Conservation (phyloP, 768 basidiomycete species). For the Vararia minispora region DNA sequence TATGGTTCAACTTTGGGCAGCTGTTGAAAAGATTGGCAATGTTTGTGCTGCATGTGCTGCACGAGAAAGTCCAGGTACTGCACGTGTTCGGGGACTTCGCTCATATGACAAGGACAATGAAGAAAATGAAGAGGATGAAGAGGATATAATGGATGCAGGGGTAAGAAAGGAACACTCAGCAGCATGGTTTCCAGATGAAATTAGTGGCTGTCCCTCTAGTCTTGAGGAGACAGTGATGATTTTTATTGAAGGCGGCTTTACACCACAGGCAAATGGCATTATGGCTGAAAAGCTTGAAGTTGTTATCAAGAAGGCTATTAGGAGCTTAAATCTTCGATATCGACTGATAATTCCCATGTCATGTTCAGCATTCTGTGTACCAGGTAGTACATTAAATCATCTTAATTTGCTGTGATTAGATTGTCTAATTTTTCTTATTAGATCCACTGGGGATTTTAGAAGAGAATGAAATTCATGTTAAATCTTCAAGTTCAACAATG, state of each 20-base stretch:
- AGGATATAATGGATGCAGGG: slow-evolving; percentile 10
- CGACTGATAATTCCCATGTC: slow-evolving; percentile 46
- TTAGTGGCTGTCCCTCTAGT: slow-evolving; percentile 47
- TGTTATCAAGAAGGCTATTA: slow-evolving; percentile 34
- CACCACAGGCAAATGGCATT: slow-evolving; percentile 34
- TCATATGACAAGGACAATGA: slow-evolving; percentile 14
- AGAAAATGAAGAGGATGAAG: slow-evolving; percentile 18
- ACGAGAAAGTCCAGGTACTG: slow-evolving; percentile 15
- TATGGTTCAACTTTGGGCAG: slow-evolving; percentile 16
- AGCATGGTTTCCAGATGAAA: slow-evolving; percentile 61
- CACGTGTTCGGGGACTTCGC: slow-evolving; percentile 18
- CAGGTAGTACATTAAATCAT: too few species aligned
- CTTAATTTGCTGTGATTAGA: too few species aligned
- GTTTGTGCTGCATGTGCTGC: slow-evolving; percentile 17
- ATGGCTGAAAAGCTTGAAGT: slow-evolving; percentile 43
- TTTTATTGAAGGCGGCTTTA: slow-evolving; percentile 50
- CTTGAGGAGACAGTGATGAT: slow-evolving; percentile 52
- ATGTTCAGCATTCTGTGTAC: slow-evolving; percentile 49
- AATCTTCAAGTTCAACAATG: slow-evolving; percentile 34
- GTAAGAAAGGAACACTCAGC: slow-evolving; percentile 28
- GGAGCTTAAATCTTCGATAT: slow-evolving; percentile 29
- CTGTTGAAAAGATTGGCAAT: slow-evolving; percentile 14
- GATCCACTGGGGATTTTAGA: slow-evolving; percentile 42
- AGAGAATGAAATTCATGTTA: slow-evolving; percentile 47
- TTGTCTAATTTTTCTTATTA: slow-evolving; percentile 15